Percentiles rank a stretch among this genome's conserved stretches.
phyloP scores from a whole-genome alignment of 2,329 filamentous ascomycete genomes.

The Cercospora berteroae region DNA sequence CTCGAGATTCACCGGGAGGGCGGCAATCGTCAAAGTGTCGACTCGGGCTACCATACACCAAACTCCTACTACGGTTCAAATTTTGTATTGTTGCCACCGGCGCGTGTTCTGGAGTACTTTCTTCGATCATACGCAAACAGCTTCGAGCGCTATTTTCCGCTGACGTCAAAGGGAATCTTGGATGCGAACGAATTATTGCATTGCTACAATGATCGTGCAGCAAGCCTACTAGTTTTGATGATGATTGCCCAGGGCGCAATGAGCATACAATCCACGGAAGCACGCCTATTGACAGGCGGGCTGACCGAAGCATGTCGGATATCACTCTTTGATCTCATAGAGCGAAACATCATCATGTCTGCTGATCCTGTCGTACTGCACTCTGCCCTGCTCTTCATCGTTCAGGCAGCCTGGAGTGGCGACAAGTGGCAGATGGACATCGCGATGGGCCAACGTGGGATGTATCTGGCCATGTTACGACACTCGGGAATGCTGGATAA shows the following conservation, averaged over 20 bases:
- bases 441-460: constrained; percentile 69
- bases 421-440: constrained; percentile 79
- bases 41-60: constrained; percentile 41
- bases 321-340: constrained; percentile 68
- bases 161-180: constrained; percentile 59
- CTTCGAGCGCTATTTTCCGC: constrained; percentile 64
- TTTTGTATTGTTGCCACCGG: constrained; percentile 65
- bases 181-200: constrained; percentile 67
- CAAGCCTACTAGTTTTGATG: constrained; percentile 64
- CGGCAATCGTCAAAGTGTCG: constrained; percentile 7
- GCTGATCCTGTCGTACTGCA: constrained; percentile 64
- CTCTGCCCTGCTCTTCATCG: constrained; percentile 65
- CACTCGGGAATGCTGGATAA: constrained; percentile 65
- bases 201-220: constrained; percentile 60
- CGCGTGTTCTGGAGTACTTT: constrained; percentile 66
- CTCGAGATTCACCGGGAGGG: constrained; percentile 63
- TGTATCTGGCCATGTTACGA: constrained; percentile 71
- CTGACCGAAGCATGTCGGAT: constrained; percentile 70
- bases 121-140: constrained; percentile 64
- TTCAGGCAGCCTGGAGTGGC: constrained; percentile 69
- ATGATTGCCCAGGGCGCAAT: constrained; percentile 72
- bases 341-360: constrained; percentile 68
- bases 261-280: constrained; percentile 63
- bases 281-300: constrained; percentile 63
- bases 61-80: constrained; percentile 55